Percentiles rank a stretch among this genome's conserved stretches.
phyloP scores from a whole-genome alignment of 208 protist genomes.

The Acanthamoeba castellanii region DNA sequence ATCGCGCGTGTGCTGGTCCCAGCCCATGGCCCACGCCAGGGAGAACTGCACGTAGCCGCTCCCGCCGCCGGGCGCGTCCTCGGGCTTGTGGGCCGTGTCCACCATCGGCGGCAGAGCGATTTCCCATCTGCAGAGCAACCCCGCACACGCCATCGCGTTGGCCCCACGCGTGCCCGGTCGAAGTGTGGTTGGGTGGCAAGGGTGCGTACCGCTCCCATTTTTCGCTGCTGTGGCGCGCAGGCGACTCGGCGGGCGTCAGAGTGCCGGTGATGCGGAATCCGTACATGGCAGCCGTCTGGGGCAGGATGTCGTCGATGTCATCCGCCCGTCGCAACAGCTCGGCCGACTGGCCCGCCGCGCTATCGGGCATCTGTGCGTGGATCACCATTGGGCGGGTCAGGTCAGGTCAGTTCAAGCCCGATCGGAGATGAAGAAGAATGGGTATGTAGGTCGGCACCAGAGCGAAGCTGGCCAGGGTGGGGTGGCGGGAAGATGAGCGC shows the following conservation, averaged over 20 bases:
- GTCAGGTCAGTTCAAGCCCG: too few species aligned
- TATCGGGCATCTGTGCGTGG: not conserved
- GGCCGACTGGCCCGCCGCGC: too few species aligned
- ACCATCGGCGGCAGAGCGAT: slow-evolving; percentile 23
- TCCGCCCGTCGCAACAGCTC: slow-evolving; percentile 1
- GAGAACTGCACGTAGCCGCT: slow-evolving; percentile 34
- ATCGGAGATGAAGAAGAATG: not conserved
- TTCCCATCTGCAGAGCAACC: not conserved
- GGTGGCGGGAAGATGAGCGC: not conserved
- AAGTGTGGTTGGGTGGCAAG: too few species aligned
- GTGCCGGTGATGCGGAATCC: slow-evolving; percentile 2
- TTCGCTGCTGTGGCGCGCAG: not conserved
- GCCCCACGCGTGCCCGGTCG: too few species aligned
- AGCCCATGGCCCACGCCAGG: not conserved
- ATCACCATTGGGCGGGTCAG: too few species aligned
- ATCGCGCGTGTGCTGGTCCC: slow-evolving; percentile 39
- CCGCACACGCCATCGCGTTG: not conserved
- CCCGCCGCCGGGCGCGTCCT: not conserved
- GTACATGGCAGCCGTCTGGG: not conserved
- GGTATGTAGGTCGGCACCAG: not conserved
- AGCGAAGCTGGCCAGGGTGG: not conserved
- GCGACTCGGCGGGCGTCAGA: not conserved
- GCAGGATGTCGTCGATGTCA: slow-evolving; percentile 37
- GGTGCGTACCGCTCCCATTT: too few species aligned
- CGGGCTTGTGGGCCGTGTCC: not conserved